Percentiles rank a stretch among this genome's conserved stretches.
Evolutionary conservation across 331 rosid species (phyloP).

Genomic region (Rhamnella rubrinervis): DNA sequence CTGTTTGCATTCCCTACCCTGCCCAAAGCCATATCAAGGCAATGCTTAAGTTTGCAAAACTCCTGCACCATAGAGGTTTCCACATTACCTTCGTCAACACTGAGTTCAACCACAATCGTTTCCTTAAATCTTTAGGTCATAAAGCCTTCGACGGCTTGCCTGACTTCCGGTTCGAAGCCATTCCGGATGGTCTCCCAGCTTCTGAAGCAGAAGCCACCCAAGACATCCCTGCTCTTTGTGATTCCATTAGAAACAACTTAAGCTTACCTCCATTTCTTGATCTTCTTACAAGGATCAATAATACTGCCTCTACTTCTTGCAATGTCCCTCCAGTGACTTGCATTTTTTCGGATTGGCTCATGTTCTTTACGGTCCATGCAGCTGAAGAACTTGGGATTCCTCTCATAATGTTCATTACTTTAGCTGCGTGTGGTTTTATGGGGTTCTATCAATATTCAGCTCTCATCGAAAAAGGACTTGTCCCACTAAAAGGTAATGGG

Average conservation of each 20-base stretch:
- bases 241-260: neutral
- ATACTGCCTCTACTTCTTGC: neutral
- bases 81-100: conserved; percentile 67
- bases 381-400: conserved; percentile 19
- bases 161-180: conserved; percentile 50
- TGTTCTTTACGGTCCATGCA: conserved; percentile 19
- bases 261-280: neutral
- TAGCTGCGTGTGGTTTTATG: conserved; percentile 21
- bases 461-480: conserved; percentile 10
- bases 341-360: conserved; percentile 19
- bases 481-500: conserved; percentile 20
- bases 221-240: conserved; percentile 3
- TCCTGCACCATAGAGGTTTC: conserved; percentile 56
- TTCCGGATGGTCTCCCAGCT: conserved; percentile 63
- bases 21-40: conserved; percentile 68
- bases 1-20: conserved; percentile 59
- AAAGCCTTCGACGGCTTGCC: conserved; percentile 43
- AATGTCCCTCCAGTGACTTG: conserved; percentile 15
- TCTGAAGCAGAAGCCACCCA: neutral
- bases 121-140: conserved; percentile 33
- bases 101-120: conserved; percentile 35
- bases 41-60: conserved; percentile 59
- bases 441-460: conserved; percentile 5
- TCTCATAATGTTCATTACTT: conserved; percentile 14
- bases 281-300: conserved; percentile 6